Conservation (phyloP, 202 grass and related monocot genomes). For the Digitaria exilis region DNA sequence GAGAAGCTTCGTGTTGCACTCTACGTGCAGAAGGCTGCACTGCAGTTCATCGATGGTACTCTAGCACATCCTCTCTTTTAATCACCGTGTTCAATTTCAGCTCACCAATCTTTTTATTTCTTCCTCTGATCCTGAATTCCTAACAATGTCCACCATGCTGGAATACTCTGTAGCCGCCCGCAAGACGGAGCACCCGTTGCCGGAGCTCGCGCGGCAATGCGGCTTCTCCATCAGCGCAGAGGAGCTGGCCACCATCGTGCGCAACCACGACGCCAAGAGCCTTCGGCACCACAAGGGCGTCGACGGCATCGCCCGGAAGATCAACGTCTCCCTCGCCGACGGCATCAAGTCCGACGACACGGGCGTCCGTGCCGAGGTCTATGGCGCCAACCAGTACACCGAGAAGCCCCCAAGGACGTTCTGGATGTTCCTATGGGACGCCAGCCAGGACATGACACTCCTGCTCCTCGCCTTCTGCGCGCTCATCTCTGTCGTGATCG, state of each 20-base stretch:
- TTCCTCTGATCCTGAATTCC: background rate
- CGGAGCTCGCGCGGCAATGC: constrained; percentile 65
- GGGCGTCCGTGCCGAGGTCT: constrained; percentile 63
- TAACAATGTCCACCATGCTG: constrained; percentile 35
- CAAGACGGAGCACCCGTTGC: constrained; percentile 57
- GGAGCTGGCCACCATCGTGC: constrained; percentile 73
- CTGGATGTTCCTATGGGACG: constrained; percentile 91
- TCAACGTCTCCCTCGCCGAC: constrained; percentile 59
- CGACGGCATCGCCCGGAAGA: constrained; percentile 61
- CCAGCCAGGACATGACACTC: constrained; percentile 86
- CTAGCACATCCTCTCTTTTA: background rate
- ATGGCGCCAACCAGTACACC: constrained; percentile 70
- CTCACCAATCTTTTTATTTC: background rate
- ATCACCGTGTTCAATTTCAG: background rate
- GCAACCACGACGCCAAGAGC: constrained; percentile 65
- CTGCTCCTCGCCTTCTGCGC: constrained; percentile 87
- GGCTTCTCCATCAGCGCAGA: constrained; percentile 76
- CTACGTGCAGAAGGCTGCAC: constrained; percentile 79
- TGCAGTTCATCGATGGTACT: constrained; percentile 88
- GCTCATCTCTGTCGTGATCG: constrained; percentile 67
- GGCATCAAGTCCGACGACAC: constrained; percentile 64
- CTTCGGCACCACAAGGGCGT: constrained; percentile 64
- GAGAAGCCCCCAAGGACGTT: constrained; percentile 88
- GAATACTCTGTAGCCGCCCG: constrained; percentile 46
- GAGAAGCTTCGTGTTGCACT: constrained; percentile 89